Evolutionary conservation across 1,284 basidiomycete genomes (phyloP).

Genomic region (Testicularia cyperi): DNA sequence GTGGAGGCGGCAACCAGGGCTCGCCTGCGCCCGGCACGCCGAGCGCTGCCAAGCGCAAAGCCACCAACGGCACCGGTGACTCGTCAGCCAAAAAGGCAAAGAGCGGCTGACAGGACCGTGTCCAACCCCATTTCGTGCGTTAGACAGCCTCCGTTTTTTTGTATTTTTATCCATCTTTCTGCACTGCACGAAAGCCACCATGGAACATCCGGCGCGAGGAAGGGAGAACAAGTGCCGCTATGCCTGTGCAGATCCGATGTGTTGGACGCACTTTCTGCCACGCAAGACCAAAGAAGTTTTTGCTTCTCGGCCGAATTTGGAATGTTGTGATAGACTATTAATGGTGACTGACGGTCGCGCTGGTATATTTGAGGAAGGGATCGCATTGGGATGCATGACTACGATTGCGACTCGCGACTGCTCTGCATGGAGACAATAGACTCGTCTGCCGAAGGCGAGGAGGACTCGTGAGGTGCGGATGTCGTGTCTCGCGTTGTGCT

Average conservation of each 20-base stretch:
- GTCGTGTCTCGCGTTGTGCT: not conserved
- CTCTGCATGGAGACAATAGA: not conserved
- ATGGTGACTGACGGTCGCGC: too few species aligned
- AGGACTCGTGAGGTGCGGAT: not conserved
- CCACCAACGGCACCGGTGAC: slow-evolving; percentile 2
- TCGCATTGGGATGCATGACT: too few species aligned
- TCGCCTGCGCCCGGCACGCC: not conserved
- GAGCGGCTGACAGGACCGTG: slow-evolving; percentile 1
- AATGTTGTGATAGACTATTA: too few species aligned
- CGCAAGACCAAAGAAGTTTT: too few species aligned
- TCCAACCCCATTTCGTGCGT: not conserved
- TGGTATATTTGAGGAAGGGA: too few species aligned
- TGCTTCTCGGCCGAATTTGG: too few species aligned
- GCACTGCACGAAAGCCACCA: too few species aligned
- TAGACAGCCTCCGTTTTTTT: not conserved
- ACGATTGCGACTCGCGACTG: not conserved
- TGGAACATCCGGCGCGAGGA: too few species aligned
- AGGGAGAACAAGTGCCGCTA: too few species aligned
- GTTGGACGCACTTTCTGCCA: too few species aligned
- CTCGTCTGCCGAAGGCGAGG: not conserved
- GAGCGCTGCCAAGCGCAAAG: slow-evolving; percentile 1
- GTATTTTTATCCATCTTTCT: not conserved
- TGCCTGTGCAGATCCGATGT: not conserved
- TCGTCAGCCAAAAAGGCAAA: slow-evolving; percentile 22
- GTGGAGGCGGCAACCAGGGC: slow-evolving; percentile 1